Evolutionary conservation across 148 eudicot genomes (phyloP), one percentile per base, ranked within the genome.

Genomic region (Spergularia marina): DNA sequence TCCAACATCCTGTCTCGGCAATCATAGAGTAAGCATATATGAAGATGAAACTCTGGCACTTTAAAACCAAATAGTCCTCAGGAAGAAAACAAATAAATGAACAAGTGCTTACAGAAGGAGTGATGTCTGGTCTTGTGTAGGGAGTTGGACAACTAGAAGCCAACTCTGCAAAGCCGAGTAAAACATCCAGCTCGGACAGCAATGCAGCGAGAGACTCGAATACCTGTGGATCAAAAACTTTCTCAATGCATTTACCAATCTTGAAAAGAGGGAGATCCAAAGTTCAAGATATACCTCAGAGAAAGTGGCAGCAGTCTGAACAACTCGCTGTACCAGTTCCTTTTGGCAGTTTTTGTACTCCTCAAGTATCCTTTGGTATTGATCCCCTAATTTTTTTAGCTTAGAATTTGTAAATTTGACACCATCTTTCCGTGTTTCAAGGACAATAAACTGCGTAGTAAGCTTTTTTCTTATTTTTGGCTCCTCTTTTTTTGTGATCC

Each of bases 401-500:
- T 91, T 95, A 68, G 94, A 47, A 74, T 89, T 95, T 80, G 96
- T 91, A 81, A 95, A 95, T 72, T 95, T 95, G 53, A 95, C 97
- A 67, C 99, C 99, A 82, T 95, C 99, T 79, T 95, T 95, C 20
- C 99, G 87, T 72, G 99, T 95, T 82, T 95, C 99, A 74, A 92
- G 96, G 65, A 95, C 89, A 86, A 92, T 84, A 77, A 88, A 95
- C 61, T 92, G 92, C 53, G 90, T 81, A 70, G 89, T 91, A n/a
- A 95, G 94, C 83, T 92, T 92, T 80, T 88, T 92, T 79, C 99
- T 89, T 21, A 95, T 83, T 83, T 91, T 95, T 51, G 96, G 97
- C 75, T 95, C 99, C 78, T 95, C 99, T 85, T 92, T 95, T 85
- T 95, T 95, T 18, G 99, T 95, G 79, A 95, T 92, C 80, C 99